Percentiles rank a stretch among this genome's conserved stretches.
These are phyloP conservation scores for Colletotrichum sp. DNA, from an alignment of 2,329 filamentous ascomycete species.

Conservation along the genomic window DNA sequence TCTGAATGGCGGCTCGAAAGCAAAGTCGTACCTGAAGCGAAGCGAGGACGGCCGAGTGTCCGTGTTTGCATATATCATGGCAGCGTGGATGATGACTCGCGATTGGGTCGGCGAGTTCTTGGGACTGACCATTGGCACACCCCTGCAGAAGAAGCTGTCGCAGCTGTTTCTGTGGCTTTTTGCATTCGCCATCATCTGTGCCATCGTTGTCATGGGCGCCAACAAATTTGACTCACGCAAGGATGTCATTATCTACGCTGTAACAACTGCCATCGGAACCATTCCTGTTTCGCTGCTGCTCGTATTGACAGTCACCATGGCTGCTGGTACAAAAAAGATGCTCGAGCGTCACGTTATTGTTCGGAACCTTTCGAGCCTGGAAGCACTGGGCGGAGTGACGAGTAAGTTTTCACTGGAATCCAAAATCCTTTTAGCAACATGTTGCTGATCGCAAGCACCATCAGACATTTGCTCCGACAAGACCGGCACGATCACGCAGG, in stretches of 20 bases:
- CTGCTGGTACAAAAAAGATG: constrained; percentile 59
- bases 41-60: constrained; percentile 44
- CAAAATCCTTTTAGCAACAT: not conserved
- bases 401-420: not conserved
- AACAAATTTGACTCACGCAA: constrained; percentile 42
- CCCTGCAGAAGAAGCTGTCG: constrained; percentile 71
- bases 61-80: constrained; percentile 29
- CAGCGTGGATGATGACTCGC: constrained; percentile 42
- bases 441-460: not conserved
- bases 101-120: constrained; percentile 51
- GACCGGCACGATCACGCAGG: constrained; percentile 59
- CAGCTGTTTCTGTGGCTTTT: constrained; percentile 74
- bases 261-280: constrained; percentile 53
- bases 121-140: constrained; percentile 63
- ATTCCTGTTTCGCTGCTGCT: constrained; percentile 54
- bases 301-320: constrained; percentile 66
- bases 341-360: constrained; percentile 58
- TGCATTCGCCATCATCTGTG: constrained; percentile 56
- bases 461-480: constrained; percentile 61
- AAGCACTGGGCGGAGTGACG: constrained; percentile 62
- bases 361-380: constrained; percentile 54
- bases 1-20: constrained; percentile 41
- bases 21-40: constrained; percentile 41
- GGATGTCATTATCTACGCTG: constrained; percentile 49
- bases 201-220: constrained; percentile 48